phyloP scores from a whole-genome alignment of 2,329 filamentous ascomycete genomes.

The Trichoderma atroviride region DNA sequence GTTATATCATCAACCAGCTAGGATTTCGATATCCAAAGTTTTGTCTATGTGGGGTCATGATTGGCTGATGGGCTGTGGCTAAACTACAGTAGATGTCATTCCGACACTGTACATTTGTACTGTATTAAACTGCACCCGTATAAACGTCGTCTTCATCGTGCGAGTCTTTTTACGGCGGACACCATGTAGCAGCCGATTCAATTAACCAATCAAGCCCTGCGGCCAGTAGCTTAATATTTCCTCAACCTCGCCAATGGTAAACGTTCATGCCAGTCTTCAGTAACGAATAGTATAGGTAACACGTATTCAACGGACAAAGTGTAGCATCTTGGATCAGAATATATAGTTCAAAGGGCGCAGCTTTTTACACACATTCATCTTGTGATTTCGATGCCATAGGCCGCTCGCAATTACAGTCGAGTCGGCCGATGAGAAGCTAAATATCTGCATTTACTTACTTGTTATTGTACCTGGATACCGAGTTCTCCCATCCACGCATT shows the following conservation, averaged over 20 bases:
- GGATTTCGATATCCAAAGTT: constrained; percentile 16
- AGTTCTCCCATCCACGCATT: no score
- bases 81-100: background rate
- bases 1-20: background rate
- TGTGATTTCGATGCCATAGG: background rate
- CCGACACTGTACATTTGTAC: background rate
- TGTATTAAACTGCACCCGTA: background rate
- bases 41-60: constrained; percentile 19
- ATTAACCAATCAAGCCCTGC: background rate
- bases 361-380: background rate
- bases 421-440: background rate
- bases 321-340: background rate
- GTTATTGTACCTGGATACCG: no score
- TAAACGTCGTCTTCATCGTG: background rate
- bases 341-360: background rate
- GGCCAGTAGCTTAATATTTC: background rate
- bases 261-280: background rate
- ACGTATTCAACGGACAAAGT: no score
- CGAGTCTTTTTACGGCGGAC: background rate
- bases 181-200: background rate
- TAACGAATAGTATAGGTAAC: background rate
- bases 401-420: background rate
- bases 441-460: no score
- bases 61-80: background rate
- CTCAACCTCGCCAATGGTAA: background rate